phyloP scores from a whole-genome alignment of 495 filamentous ascomycete genomes.

The Achaetomiella virescens region DNA sequence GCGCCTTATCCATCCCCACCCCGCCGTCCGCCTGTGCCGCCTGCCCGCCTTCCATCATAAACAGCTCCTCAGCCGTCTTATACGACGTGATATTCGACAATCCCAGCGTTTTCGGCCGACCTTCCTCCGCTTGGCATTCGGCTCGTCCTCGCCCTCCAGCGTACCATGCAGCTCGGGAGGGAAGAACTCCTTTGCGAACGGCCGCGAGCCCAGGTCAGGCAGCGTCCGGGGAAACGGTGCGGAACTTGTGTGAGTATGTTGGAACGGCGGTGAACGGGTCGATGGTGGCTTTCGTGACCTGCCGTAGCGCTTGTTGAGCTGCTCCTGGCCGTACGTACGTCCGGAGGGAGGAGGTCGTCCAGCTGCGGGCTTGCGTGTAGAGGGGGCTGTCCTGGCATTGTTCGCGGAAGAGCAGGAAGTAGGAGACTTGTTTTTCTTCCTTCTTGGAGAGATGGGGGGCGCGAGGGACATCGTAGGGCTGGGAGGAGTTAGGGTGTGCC shows the following conservation, averaged over 20 bases:
- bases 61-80: constrained; percentile 31
- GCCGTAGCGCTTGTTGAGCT: constrained; percentile 46
- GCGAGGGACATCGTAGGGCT: constrained; percentile 39
- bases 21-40: constrained; percentile 9
- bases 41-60: constrained; percentile 12
- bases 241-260: constrained; percentile 44
- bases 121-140: constrained; percentile 24
- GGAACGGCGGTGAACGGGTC: constrained; percentile 49
- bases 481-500: not conserved
- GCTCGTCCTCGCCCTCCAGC: constrained; percentile 39
- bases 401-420: constrained; percentile 43
- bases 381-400: constrained; percentile 43
- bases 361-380: constrained; percentile 40
- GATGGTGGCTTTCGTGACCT: constrained; percentile 39
- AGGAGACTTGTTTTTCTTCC: constrained; percentile 39
- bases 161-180: constrained; percentile 47
- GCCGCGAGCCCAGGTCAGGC: constrained; percentile 39
- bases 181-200: constrained; percentile 45
- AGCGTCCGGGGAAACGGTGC: constrained; percentile 38
- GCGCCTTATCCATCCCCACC: constrained; percentile 29
- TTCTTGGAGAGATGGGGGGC: constrained; percentile 32
- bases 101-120: constrained; percentile 24
- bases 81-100: constrained; percentile 29
- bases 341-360: constrained; percentile 10
- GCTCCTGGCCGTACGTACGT: constrained; percentile 42